Conservation (phyloP, 371 early-diverging fungal species). For the Mortierella sp. region DNA sequence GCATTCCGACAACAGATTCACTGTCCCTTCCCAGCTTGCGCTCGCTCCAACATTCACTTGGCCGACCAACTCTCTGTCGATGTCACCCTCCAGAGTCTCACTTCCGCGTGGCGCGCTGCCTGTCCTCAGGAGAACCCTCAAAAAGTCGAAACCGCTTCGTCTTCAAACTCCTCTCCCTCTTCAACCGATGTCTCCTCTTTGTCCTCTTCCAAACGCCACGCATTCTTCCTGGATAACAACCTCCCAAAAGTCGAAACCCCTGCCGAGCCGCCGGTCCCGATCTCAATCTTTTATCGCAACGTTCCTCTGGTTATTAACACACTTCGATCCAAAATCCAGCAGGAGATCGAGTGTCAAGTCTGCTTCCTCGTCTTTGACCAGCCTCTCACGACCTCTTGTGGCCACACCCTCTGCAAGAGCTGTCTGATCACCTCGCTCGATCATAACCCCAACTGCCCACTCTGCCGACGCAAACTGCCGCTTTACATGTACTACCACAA, state of each 20-base stretch:
- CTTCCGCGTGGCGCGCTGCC: conserved; percentile 26
- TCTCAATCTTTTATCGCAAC: conserved; percentile 23
- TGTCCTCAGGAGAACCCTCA: conserved; percentile 4
- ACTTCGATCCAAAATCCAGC: conserved; percentile 33
- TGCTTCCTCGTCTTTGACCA: conserved; percentile 66
- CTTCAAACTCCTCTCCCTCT: not conserved
- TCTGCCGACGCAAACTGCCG: conserved; percentile 62
- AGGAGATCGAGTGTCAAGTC: conserved; percentile 71
- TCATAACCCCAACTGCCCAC: conserved; percentile 60
- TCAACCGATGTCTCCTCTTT: not conserved
- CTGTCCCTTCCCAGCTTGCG: conserved; percentile 39
- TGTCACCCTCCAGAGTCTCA: conserved; percentile 52
- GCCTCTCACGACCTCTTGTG: conserved; percentile 77
- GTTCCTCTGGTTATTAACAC: conserved; percentile 26
- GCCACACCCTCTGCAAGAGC: conserved; percentile 76
- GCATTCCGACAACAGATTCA: conserved; percentile 27
- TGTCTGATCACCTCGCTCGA: conserved; percentile 70
- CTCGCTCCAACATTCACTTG: conserved; percentile 44
- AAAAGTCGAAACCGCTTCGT: conserved; percentile 14
- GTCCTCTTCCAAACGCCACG: no score
- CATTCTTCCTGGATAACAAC: conserved; percentile 28
- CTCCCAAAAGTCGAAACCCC: conserved; percentile 29
- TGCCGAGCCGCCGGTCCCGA: conserved; percentile 11
- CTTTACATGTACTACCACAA: conserved; percentile 54
- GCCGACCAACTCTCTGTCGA: conserved; percentile 52